A percentile compares a stretch with the other conserved stretches of the same genome.
Evolutionary conservation across 2,329 filamentous ascomycete genomes (phyloP).

Genomic region (Didymellaceae sp.): DNA sequence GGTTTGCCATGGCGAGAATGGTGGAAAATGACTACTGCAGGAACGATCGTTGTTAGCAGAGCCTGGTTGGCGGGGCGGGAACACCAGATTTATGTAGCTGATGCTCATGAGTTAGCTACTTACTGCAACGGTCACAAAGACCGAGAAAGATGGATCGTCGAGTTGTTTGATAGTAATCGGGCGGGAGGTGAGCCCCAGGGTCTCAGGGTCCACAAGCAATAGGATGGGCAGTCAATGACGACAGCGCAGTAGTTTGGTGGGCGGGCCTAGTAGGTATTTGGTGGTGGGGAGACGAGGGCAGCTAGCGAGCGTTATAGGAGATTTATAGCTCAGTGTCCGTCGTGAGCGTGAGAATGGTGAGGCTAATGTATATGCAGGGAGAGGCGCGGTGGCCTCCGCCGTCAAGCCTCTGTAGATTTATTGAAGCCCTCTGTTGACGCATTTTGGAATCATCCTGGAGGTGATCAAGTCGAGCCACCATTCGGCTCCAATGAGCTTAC

Average conservation of each 20-base stretch:
- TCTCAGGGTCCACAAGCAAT: constrained; percentile 22
- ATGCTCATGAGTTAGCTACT: constrained; percentile 30
- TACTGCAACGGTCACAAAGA: constrained; percentile 19
- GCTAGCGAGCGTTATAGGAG: constrained; percentile 24
- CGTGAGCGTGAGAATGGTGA: constrained; percentile 1
- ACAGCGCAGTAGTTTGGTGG: constrained; percentile 16
- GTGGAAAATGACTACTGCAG: constrained; percentile 35
- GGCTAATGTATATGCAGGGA: constrained; percentile 19
- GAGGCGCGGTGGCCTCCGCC: constrained; percentile 44
- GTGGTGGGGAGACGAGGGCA: constrained; percentile 19
- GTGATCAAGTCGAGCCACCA: constrained; percentile 41
- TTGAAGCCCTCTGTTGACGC: constrained; percentile 35
- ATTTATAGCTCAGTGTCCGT: constrained; percentile 35
- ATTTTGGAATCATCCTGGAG: constrained; percentile 42
- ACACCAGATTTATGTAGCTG: constrained; percentile 23
- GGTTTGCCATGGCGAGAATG: constrained; percentile 32
- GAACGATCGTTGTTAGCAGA: constrained; percentile 30
- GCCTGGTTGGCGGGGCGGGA: constrained; percentile 28
- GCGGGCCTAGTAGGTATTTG: constrained; percentile 19
- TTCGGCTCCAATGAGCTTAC: constrained; percentile 31
- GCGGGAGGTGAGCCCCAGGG: constrained; percentile 12
- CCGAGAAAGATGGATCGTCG: constrained; percentile 8
- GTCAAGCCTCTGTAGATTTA: constrained; percentile 30
- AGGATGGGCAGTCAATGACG: constrained; percentile 16
- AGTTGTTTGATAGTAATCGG: constrained; percentile 5